Percentiles rank a stretch among this genome's conserved stretches.
Evolutionary conservation across 202 grass and related monocot species (phyloP).

Genomic region (Dendrocalamus latiflorus): DNA sequence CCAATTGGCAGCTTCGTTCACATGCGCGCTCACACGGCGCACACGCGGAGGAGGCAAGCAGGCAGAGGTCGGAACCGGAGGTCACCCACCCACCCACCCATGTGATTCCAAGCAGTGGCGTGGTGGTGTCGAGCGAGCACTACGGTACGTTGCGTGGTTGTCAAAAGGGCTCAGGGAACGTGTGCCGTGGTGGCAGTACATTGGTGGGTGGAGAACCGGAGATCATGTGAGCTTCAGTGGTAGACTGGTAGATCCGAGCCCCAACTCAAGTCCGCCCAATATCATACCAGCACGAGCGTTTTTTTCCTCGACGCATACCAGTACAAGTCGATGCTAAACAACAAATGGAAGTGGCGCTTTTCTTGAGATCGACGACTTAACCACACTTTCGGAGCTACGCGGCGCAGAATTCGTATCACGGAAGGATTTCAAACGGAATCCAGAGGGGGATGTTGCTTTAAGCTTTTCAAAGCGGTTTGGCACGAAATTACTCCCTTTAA

Average conservation of each 20-base stretch:
- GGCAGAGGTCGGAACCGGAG: neutral
- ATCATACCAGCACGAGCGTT: neutral
- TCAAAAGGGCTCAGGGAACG: neutral
- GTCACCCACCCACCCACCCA: neutral
- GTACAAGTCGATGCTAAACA: no score
- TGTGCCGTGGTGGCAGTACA: neutral
- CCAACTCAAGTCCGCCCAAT: neutral
- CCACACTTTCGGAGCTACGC: neutral
- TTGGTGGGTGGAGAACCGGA: neutral
- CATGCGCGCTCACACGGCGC: neutral
- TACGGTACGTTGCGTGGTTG: neutral
- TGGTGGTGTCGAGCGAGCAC: neutral
- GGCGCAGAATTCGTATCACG: neutral
- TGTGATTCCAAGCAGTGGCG: neutral
- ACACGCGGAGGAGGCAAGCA: neutral
- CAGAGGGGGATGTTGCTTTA: neutral
- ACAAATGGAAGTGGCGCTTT: neutral
- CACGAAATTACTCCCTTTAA: neutral
- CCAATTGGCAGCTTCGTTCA: slow-evolving; percentile 21
- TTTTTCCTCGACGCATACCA: neutral
- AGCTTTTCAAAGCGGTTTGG: neutral
- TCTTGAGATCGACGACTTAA: neutral
- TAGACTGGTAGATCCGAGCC: neutral
- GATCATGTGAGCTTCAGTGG: neutral
- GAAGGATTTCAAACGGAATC: neutral